Evolutionary conservation across 768 basidiomycete species (phyloP).

Genomic region (Lyophyllum decastes): DNA sequence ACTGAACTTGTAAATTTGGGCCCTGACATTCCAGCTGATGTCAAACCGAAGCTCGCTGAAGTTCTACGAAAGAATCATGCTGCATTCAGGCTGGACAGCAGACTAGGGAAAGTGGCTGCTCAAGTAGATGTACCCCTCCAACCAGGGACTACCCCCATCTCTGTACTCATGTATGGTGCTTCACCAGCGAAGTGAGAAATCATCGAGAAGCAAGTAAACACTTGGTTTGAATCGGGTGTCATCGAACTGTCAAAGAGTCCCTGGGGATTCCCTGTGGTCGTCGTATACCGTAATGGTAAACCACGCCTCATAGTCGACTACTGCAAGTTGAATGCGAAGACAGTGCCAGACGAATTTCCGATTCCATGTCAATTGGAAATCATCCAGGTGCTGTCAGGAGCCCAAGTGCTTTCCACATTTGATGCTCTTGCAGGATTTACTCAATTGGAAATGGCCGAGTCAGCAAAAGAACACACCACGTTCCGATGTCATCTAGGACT

Average conservation of each 20-base stretch:
- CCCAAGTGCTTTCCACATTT: constrained; percentile 31
- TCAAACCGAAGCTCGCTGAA: constrained; percentile 12
- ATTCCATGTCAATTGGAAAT: constrained; percentile 25
- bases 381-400: constrained; percentile 28
- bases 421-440: constrained; percentile 42
- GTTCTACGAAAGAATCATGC: constrained; percentile 4
- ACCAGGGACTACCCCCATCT: constrained; percentile 26
- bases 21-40: neutral
- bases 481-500: constrained; percentile 41
- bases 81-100: neutral
- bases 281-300: constrained; percentile 38
- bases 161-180: constrained; percentile 21
- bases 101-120: constrained; percentile 13
- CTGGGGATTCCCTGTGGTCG: constrained; percentile 32
- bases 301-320: constrained; percentile 37
- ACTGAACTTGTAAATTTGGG: neutral
- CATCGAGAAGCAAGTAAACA: constrained; percentile 28
- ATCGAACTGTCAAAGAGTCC: constrained; percentile 42
- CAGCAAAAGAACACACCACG: constrained; percentile 33
- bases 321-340: constrained; percentile 21
- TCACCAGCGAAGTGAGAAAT: constrained; percentile 30
- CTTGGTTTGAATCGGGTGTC: constrained; percentile 34
- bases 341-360: constrained; percentile 25
- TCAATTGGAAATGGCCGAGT: constrained; percentile 30
- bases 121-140: constrained; percentile 26